Evolutionary conservation across 2,329 filamentous ascomycete species (phyloP).

Genomic region (Aspergillus pseudoviridinutans): DNA sequence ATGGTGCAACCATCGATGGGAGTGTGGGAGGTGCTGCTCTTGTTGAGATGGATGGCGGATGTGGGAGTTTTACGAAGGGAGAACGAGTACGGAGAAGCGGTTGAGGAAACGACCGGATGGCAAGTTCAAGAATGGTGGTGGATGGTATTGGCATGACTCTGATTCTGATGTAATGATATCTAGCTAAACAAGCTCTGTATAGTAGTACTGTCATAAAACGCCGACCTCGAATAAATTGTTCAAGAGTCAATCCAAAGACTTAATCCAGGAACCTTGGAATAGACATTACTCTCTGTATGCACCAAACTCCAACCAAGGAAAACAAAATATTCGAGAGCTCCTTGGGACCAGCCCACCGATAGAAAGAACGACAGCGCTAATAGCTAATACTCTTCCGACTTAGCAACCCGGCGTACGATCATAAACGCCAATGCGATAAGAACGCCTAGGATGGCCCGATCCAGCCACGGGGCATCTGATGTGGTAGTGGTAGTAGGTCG

Average conservation of each 20-base stretch:
- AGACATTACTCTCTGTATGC: background rate
- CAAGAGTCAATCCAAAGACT: no score
- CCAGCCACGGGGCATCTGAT: constrained; percentile 68
- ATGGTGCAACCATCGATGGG: constrained; percentile 38
- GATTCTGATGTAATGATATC: no score
- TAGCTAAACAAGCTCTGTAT: background rate
- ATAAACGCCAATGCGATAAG: constrained; percentile 67
- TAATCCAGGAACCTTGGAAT: no score
- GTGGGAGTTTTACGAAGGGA: constrained; percentile 17
- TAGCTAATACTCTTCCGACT: constrained; percentile 15
- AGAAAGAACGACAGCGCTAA: background rate
- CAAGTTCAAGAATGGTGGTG: constrained; percentile 40
- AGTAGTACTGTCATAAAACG: no score
- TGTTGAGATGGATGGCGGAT: constrained; percentile 40
- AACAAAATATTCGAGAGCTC: background rate
- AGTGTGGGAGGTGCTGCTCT: constrained; percentile 39
- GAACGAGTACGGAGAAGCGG: background rate
- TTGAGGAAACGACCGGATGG: constrained; percentile 23
- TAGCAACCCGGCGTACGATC: constrained; percentile 51
- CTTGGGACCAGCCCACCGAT: background rate
- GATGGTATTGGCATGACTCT: constrained; percentile 25
- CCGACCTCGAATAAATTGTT: no score
- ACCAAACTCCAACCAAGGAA: background rate
- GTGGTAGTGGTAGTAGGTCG: constrained; percentile 44
- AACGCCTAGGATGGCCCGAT: constrained; percentile 72